phyloP scores from a whole-genome alignment of 1,284 basidiomycete species.

The Naganishia sp. region DNA sequence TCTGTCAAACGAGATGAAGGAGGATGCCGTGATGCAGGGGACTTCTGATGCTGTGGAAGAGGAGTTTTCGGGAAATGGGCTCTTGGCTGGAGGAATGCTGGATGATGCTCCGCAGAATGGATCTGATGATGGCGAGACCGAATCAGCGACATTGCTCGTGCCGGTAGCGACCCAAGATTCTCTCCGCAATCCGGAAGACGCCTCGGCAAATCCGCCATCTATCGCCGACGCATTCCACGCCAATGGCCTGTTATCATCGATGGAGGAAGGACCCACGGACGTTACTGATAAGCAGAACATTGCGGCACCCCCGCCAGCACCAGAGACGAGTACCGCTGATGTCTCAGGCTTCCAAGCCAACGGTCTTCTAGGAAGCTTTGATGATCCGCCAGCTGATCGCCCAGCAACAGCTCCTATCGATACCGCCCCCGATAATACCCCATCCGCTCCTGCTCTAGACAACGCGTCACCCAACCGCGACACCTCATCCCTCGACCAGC shows the following conservation, averaged over 20 bases:
- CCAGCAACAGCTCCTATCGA: neutral
- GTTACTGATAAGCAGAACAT: neutral
- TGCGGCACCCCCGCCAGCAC: too few species aligned
- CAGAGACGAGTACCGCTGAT: neutral
- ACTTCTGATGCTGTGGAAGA: too few species aligned
- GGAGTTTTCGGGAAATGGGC: conserved; percentile 1
- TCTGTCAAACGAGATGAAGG: neutral
- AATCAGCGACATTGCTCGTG: too few species aligned
- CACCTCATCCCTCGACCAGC: conserved; percentile 1
- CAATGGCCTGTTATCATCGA: neutral
- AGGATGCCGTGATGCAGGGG: neutral
- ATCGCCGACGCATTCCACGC: neutral
- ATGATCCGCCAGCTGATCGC: too few species aligned
- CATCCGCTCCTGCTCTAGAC: neutral
- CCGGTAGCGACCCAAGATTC: too few species aligned
- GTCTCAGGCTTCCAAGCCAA: neutral
- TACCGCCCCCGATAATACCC: neutral
- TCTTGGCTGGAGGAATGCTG: neutral
- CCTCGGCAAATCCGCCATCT: too few species aligned
- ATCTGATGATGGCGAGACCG: too few species aligned
- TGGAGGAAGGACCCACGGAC: neutral
- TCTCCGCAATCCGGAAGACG: too few species aligned
- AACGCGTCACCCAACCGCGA: neutral
- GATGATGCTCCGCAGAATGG: too few species aligned
- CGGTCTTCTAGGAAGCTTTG: neutral